Base-by-base conservation (phyloP, 1,284 basidiomycete genomes). In the Sporisorium graminicola region DNA sequence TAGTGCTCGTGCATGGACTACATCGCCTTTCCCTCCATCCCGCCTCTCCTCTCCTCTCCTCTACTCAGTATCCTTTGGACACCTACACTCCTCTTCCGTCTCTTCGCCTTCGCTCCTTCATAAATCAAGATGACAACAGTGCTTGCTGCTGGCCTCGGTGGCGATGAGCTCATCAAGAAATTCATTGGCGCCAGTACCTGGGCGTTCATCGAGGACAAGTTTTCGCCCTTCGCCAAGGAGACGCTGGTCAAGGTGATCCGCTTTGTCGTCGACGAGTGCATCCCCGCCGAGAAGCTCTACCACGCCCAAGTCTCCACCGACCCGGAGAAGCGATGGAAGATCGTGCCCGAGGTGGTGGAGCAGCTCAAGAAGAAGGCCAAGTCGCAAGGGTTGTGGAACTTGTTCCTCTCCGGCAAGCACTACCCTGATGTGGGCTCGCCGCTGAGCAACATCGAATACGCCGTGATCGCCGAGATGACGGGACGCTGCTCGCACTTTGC, bases 391-490 rank as follows among this genome's bases (percentile, higher is more conserved):
- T 89, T 99, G 51, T 99, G 96, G 96, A 98, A 98, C 86, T 89
- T 99, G 47, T 98, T 98, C 89, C 88, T 98, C 73, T 94, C 93
- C 89, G 95, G 94, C 87, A 89, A 90, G 52, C 95, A 97, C 86
- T 98, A 96, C 86, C 94, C 94, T 16, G 62, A 73, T 46, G 57
- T 68, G 82, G 95, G 96, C 57, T 91, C 94, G n/a, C 91, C 92
- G 16, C 88, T 98, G 77, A 92, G 91, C 29, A 98, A 98, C 87
- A 89, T 99, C 61, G 95, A 98, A 92, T 99, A 99, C 86, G 94
- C 93, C 52, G 92, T 98, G 44, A 96, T 98, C 91, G 95, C 95
- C 44, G 96, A 99, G 87, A 87, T 98, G 67, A 90, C 97, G 78
- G 96, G 95, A 13, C 90, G 94, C 72, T 91, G 89, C 42, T 91